Base-by-base conservation (phyloP, 305 asterid genomes). In the Rubia tinctorum region DNA sequence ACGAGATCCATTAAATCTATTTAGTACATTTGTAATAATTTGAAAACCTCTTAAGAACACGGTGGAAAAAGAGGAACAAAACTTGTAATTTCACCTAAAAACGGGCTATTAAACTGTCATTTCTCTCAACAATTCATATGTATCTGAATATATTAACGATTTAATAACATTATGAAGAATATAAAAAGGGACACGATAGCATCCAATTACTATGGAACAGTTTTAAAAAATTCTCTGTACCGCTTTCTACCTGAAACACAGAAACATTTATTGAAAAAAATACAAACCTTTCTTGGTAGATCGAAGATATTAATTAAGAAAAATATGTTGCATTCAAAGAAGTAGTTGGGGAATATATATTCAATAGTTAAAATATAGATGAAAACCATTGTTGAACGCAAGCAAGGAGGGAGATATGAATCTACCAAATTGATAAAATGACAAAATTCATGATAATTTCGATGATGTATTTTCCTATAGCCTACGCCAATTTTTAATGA, bases 361-460 rank as follows among this genome's bases (percentile, higher is more conserved):
- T 59, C 64, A 68, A 58, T 75, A 62, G 55, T 20, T 5, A 20
- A 75, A 8, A 47, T n/a, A n/a, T 11, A 20, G 4, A 61, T 15
- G 7, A 43, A 17, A 68, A 67, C 15, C n/a, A 47, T 40, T n/a
- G 60, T 45, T 25, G 40, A 43, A 75, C 22, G n/a, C 17, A 59
- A 68, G 53, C 59, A 75, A 68, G 12, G 23, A 15, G 45, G 20
- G 10, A 27, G 40, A 63, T 65, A 8, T 68, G 74, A 59, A 55
- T 58, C 23, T 34, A 34, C 13, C 34, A 30, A 4, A 53, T 17
- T 18, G 59, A 69, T 47, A 60, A 69, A 60, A n/a, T 75, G 74
- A 61, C 74, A 69, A 75, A 60, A 68, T 20, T 44, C 73, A 25
- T 75, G 79, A 68, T 64, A 10, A 37, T 39, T 68, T 75, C 34